A percentile compares a stretch with the other conserved stretches of the same genome.
Evolutionary conservation across 2,329 filamentous ascomycete genomes (phyloP).

Genomic region (Fusarium hainanense): DNA sequence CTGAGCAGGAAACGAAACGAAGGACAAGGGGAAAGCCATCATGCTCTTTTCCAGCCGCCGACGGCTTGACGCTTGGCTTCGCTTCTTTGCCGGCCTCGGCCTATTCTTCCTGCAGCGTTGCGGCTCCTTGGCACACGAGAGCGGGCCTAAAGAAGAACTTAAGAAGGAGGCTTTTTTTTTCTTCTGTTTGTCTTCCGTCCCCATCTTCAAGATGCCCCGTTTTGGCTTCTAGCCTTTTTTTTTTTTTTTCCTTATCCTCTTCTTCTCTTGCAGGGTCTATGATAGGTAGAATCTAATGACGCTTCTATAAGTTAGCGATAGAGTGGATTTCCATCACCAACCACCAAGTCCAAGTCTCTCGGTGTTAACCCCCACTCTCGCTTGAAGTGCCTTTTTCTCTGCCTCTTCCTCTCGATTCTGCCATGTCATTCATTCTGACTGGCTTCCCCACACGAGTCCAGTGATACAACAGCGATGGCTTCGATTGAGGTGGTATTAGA

Average conservation of each 20-base stretch:
- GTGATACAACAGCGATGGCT: not conserved
- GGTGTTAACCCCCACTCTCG: constrained; percentile 5
- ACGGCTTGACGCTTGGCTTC: not conserved
- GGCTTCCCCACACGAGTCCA: not conserved
- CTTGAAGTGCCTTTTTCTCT: constrained; percentile 15
- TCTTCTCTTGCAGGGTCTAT: constrained; percentile 20
- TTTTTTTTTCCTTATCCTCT: not conserved
- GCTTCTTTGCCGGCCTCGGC: constrained; percentile 25
- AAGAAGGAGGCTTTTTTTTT: constrained; percentile 21
- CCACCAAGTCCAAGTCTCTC: constrained; percentile 4
- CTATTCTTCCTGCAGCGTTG: constrained; percentile 20
- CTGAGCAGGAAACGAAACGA: not conserved
- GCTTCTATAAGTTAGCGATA: constrained; percentile 9
- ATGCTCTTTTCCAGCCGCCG: constrained; percentile 1
- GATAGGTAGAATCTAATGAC: constrained; percentile 27
- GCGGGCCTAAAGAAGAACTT: constrained; percentile 7
- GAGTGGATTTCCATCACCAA: constrained; percentile 23
- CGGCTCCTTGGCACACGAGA: constrained; percentile 10
- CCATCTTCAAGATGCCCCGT: constrained; percentile 6
- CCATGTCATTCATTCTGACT: not conserved
- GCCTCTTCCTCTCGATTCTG: not conserved
- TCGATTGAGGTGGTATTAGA: constrained; percentile 18
- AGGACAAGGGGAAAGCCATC: not conserved
- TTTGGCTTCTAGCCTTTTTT: constrained; percentile 6
- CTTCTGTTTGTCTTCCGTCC: not conserved